Base-by-base conservation (phyloP, 169 alveolate genomes). In the Plasmodium vivax region DNA sequence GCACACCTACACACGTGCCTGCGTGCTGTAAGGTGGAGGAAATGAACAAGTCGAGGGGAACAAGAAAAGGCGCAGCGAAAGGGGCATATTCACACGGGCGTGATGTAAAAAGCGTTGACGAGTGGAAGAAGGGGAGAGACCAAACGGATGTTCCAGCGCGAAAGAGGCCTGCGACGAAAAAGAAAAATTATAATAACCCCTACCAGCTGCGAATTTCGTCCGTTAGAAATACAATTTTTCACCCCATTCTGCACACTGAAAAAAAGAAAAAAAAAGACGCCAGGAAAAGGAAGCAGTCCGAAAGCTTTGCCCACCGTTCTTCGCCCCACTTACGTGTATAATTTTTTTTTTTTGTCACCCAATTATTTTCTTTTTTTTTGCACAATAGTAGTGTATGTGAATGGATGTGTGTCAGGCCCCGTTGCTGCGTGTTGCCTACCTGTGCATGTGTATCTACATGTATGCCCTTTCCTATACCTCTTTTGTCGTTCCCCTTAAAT, bases 201-300 rank as follows among this genome's bases (percentile, higher is more conserved):
- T 34, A 34, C 27, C 36, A 41, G 14, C 32, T 75, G 45, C 7
- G 23, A n/a, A 41, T 75, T 75, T 75, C 56, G 12, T 27, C 38
- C 38, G 38, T 30, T 68, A 68, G 38, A 68, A 68, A 68, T 68
- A 68, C 38, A 68, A 23, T 9, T 6, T 68, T 68, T 68, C 38
- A 68, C 38, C 43, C 38, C 43, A 68, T 68, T 27, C 38, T 68
- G 77, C 38, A 68, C 41, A 4, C 2, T 68, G 1, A 68, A 51
- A 51, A 72, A 72, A 72, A 72, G 3, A 72, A n/a, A 72, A 72
- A 72, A 72, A 68, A 68, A 68, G 77, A 68, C 32, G 77, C 41
- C 77, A 68, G n/a, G 38, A 68, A 68, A 68, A 68, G 34, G 77
- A 68, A 68, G n/a, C 38, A 68, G 77, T 68, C 77, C 32, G 6